These are phyloP conservation scores for Termitomyces sp. DNA, from an alignment of 768 basidiomycete species.

Conservation along the genomic window DNA sequence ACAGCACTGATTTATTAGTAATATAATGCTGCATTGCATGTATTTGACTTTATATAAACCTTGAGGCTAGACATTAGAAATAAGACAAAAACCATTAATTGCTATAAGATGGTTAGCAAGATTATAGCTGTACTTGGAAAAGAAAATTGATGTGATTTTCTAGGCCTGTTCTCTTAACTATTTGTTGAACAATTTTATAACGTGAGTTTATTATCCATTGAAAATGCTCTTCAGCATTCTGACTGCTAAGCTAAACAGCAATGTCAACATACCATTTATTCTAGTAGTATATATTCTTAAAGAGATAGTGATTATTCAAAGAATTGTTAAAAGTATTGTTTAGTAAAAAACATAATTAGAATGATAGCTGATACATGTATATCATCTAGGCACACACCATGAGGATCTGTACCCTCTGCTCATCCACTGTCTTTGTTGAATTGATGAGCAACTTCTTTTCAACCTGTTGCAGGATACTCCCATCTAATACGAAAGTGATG, in stretches of 20 bases:
- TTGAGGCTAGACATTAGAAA: conserved; percentile 1
- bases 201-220: conserved; percentile 12
- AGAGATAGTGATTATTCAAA: background rate
- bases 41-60: conserved; percentile 8
- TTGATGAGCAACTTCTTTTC: too few species aligned
- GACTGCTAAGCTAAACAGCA: conserved; percentile 14
- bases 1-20: conserved; percentile 12
- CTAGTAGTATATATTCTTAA: background rate
- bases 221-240: background rate
- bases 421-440: too few species aligned
- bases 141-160: background rate
- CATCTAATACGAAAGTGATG: too few species aligned
- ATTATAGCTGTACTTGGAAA: conserved; percentile 9
- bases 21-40: conserved; percentile 13
- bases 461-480: too few species aligned
- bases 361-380: too few species aligned
- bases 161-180: background rate
- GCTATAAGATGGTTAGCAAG: conserved; percentile 10
- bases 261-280: conserved; percentile 18
- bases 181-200: background rate
- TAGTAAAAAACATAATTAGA: background rate
- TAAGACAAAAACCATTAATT: conserved; percentile 9
- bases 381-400: too few species aligned
- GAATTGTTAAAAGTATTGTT: background rate
- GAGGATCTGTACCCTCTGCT: too few species aligned